Evolutionary conservation across 495 filamentous ascomycete genomes (phyloP).

Genomic region (Penicillium lividum): DNA sequence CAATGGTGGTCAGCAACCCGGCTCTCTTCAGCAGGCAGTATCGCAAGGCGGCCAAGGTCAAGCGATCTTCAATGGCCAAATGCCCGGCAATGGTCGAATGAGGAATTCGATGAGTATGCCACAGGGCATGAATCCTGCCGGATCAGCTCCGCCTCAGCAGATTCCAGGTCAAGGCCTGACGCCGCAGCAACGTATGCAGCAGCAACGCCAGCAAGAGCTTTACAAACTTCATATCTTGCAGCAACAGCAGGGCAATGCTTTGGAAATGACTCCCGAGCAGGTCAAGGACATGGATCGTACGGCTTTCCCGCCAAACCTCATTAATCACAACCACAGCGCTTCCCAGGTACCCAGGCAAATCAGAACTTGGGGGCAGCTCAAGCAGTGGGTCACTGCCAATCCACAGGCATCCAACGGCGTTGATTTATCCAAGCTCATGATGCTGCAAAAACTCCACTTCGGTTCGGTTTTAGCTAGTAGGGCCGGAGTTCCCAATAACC

Average conservation of each 20-base stretch:
- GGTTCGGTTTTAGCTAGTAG: slow-evolving; percentile 37
- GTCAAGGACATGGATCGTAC: slow-evolving; percentile 49
- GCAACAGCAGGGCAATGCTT: slow-evolving; percentile 41
- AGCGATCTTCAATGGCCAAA: slow-evolving; percentile 39
- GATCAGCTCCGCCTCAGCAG: slow-evolving; percentile 34
- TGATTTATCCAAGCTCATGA: slow-evolving; percentile 47
- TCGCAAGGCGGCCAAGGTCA: slow-evolving; percentile 41
- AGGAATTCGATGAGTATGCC: slow-evolving; percentile 35
- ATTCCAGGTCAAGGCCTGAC: slow-evolving; percentile 40
- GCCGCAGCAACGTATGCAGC: slow-evolving; percentile 35
- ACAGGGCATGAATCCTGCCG: slow-evolving; percentile 35
- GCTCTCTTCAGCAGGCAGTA: slow-evolving; percentile 33
- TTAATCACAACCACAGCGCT: slow-evolving; percentile 22
- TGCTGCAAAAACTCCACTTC: slow-evolving; percentile 57
- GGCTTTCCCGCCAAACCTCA: slow-evolving; percentile 40
- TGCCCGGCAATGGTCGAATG: slow-evolving; percentile 36
- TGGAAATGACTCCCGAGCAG: slow-evolving; percentile 48
- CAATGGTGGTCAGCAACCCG: slow-evolving; percentile 29
- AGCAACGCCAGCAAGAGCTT: slow-evolving; percentile 38
- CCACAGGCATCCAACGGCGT: slow-evolving; percentile 41
- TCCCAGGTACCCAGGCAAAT: slow-evolving; percentile 57
- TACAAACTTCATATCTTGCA: slow-evolving; percentile 40
- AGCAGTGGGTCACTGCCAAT: slow-evolving; percentile 58
- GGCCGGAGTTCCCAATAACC: slow-evolving; percentile 29
- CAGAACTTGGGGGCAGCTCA: slow-evolving; percentile 74